Evolutionary conservation across 139 green algal species (phyloP).

Genomic region (Edaphochlamys debaryana): DNA sequence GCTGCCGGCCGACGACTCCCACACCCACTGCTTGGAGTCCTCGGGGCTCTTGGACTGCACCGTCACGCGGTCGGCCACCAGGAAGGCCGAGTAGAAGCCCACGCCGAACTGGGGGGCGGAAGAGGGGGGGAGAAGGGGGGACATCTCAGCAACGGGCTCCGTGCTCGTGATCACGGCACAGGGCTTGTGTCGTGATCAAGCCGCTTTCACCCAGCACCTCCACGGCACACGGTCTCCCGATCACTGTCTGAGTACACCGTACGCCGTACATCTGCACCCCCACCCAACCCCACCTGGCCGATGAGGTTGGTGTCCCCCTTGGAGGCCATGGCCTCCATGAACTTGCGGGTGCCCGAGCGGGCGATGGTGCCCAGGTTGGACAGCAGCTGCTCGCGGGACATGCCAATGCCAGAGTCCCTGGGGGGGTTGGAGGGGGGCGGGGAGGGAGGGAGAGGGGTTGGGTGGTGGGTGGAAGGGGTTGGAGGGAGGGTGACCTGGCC

Average conservation of each 20-base stretch:
- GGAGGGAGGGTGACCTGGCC: neutral
- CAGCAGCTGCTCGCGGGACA: conserved; percentile 94
- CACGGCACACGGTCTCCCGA: too few species aligned
- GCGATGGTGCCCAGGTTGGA: conserved; percentile 97
- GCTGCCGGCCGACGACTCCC: conserved; percentile 88
- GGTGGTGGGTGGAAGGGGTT: neutral
- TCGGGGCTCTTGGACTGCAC: conserved; percentile 85
- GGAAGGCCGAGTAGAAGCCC: conserved; percentile 98
- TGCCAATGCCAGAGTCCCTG: conserved; percentile 93
- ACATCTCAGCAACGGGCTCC: neutral
- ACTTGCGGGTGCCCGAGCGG: conserved; percentile 95
- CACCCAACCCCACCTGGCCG: conserved; percentile 78
- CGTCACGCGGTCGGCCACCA: conserved; percentile 87
- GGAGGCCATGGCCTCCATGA: conserved; percentile 90
- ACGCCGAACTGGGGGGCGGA: conserved; percentile 91
- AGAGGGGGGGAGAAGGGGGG: neutral
- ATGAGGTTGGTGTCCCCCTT: conserved; percentile 92
- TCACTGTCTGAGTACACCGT: too few species aligned
- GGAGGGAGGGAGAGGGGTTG: neutral
- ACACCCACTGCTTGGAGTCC: conserved; percentile 86
- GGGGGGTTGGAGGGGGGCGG: neutral
- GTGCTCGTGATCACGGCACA: neutral
- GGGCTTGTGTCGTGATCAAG: too few species aligned
- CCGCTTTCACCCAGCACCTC: too few species aligned
- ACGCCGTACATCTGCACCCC: too few species aligned